phyloP scores from a whole-genome alignment of 345 rosid species.

The Citrus reticulata region DNA sequence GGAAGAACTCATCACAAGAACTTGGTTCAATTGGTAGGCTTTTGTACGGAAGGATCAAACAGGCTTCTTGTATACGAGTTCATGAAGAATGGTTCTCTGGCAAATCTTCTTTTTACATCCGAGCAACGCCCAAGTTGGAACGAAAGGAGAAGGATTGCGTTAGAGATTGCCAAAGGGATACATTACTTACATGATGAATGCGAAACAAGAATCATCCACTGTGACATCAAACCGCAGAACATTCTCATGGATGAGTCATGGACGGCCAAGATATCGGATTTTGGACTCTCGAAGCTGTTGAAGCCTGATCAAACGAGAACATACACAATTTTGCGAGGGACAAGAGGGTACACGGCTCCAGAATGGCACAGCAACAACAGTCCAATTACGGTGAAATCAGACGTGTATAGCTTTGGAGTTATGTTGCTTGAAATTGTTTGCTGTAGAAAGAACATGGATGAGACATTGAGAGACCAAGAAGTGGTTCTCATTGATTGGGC shows the following conservation, averaged over 20 bases:
- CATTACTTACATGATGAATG: conserved; percentile 10
- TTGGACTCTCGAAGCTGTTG: background rate
- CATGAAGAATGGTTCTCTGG: background rate
- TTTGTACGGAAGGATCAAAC: background rate
- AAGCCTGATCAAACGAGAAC: conserved; percentile 16
- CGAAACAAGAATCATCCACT: conserved; percentile 11
- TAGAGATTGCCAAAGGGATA: background rate
- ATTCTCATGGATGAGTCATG: conserved; percentile 1
- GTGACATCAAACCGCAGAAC: conserved; percentile 10
- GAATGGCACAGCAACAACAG: conserved; percentile 4
- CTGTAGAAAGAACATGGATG: background rate
- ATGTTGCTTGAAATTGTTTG: background rate
- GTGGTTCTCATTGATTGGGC: background rate
- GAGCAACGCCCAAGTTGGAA: background rate
- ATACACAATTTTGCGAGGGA: background rate
- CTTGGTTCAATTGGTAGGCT: background rate
- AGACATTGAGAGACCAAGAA: background rate
- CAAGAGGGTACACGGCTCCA: conserved; percentile 1
- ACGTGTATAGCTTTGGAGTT: background rate
- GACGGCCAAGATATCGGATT: conserved; percentile 2
- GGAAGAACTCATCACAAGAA: background rate
- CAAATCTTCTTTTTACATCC: background rate
- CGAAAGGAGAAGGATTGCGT: background rate
- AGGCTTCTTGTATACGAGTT: background rate
- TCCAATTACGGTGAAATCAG: conserved; percentile 6